Evolutionary conservation across 139 green algal species (phyloP).

Genomic region (Closterium sp.): DNA sequence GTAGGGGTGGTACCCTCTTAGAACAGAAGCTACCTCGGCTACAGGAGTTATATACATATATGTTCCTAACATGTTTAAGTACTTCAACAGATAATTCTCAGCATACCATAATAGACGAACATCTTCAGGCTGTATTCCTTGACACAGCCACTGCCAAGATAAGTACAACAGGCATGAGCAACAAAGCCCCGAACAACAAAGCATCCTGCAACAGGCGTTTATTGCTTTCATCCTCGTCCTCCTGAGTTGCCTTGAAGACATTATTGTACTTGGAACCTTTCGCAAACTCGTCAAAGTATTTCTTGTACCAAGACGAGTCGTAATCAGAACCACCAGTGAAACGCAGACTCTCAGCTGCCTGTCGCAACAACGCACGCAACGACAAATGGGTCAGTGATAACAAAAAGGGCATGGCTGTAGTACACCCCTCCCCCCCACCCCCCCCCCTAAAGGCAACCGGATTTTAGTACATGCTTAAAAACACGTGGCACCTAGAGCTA

Average conservation of each 20-base stretch:
- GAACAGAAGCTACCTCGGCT: no score
- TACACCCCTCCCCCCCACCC: no score
- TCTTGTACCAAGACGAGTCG: constrained; percentile 12
- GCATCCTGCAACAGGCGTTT: not conserved
- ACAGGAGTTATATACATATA: no score
- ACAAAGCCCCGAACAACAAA: not conserved
- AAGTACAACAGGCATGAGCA: constrained; percentile 25
- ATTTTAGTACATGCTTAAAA: no score
- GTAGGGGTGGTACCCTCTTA: no score
- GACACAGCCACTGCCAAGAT: not conserved
- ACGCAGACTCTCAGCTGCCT: constrained; percentile 27
- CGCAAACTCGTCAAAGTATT: constrained; percentile 24
- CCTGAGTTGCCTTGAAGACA: constrained; percentile 26
- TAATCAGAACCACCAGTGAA: constrained; percentile 5
- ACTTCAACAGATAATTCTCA: no score
- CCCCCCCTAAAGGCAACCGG: no score
- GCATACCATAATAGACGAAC: no score
- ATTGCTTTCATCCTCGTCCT: constrained; percentile 6
- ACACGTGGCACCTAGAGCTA: no score
- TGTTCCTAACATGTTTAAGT: no score
- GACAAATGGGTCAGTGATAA: not conserved
- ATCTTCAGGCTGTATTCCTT: not conserved
- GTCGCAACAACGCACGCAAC: not conserved
- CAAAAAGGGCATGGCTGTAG: no score
- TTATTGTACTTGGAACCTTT: constrained; percentile 16